Percentiles rank a stretch among this genome's conserved stretches.
These are phyloP conservation scores for Penicillium daleae DNA, from an alignment of 495 filamentous ascomycete genomes.

Conservation along the genomic window DNA sequence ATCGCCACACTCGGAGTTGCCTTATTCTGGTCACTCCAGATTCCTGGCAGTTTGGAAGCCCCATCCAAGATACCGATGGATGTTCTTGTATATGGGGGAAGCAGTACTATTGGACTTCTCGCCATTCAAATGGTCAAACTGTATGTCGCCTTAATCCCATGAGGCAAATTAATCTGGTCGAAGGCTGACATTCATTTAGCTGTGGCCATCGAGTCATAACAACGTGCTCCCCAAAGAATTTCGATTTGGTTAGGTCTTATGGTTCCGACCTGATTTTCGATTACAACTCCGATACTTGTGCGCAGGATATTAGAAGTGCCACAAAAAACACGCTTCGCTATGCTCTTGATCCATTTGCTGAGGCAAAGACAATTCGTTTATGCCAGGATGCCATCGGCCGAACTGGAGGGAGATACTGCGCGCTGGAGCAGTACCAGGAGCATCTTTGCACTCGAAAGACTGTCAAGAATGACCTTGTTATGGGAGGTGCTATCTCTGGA, in stretches of 20 bases:
- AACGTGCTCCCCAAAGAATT: conserved; percentile 61
- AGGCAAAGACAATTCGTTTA: conserved; percentile 35
- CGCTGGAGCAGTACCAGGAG: conserved; percentile 40
- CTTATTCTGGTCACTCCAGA: conserved; percentile 33
- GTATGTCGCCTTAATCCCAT: conserved; percentile 16
- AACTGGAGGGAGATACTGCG: conserved; percentile 47
- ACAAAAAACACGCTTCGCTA: conserved; percentile 42
- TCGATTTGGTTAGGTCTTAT: conserved; percentile 51
- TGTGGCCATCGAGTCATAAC: conserved; percentile 52
- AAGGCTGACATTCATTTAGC: conserved; percentile 8
- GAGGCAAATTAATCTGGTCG: no score
- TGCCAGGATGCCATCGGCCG: conserved; percentile 48
- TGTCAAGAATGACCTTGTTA: conserved; percentile 34
- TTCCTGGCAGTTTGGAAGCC: conserved; percentile 30
- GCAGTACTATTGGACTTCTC: conserved; percentile 48
- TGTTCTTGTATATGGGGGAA: conserved; percentile 50
- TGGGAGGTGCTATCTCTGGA: conserved; percentile 35
- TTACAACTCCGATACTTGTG: conserved; percentile 50
- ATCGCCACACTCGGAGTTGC: conserved; percentile 35
- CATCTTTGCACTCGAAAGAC: conserved; percentile 29
- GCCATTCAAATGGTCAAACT: conserved; percentile 49
- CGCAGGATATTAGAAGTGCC: conserved; percentile 43
- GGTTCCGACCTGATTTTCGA: conserved; percentile 60
- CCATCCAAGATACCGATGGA: conserved; percentile 28
- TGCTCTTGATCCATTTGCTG: conserved; percentile 47